Conservation (phyloP, 805 yeast species). For the Hermanozyma aechmeae region DNA sequence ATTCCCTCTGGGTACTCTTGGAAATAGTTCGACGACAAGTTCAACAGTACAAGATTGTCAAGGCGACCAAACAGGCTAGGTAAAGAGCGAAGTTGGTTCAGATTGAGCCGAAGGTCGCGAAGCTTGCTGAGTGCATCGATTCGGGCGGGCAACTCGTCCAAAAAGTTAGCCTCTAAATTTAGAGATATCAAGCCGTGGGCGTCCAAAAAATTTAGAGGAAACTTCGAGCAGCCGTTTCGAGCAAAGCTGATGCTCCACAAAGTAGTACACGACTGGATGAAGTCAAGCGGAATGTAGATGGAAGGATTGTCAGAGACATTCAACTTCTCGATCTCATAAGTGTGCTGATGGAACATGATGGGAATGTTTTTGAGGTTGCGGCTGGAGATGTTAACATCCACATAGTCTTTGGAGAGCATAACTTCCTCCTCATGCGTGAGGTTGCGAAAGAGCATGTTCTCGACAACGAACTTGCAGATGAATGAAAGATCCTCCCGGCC, state of each 20-base stretch:
- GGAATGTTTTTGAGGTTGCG: constrained; percentile 80
- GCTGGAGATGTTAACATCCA: constrained; percentile 63
- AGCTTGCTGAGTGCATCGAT: constrained; percentile 45
- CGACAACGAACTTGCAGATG: constrained; percentile 71
- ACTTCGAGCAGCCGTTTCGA: constrained; percentile 60
- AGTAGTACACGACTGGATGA: constrained; percentile 74
- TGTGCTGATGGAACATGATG: constrained; percentile 67
- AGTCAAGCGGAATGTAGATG: constrained; percentile 73
- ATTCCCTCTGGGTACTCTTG: constrained; percentile 56
- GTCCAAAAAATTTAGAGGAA: constrained; percentile 67
- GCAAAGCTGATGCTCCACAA: constrained; percentile 60
- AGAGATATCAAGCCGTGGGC: constrained; percentile 58
- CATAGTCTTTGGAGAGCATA: constrained; percentile 54
- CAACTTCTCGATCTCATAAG: constrained; percentile 69
- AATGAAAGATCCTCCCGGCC: constrained; percentile 81
- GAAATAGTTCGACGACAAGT: constrained; percentile 72
- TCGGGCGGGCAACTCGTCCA: constrained; percentile 51
- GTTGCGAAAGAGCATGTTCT: constrained; percentile 50
- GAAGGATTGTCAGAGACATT: constrained; percentile 86
- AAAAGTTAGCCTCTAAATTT: constrained; percentile 71
- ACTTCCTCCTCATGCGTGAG: constrained; percentile 63
- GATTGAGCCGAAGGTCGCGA: constrained; percentile 56
- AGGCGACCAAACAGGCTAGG: constrained; percentile 56
- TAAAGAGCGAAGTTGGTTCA: constrained; percentile 58
- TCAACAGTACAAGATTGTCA: constrained; percentile 46